Conservation (phyloP, 2,329 filamentous ascomycete species). For the Coleophoma crateriformis region DNA sequence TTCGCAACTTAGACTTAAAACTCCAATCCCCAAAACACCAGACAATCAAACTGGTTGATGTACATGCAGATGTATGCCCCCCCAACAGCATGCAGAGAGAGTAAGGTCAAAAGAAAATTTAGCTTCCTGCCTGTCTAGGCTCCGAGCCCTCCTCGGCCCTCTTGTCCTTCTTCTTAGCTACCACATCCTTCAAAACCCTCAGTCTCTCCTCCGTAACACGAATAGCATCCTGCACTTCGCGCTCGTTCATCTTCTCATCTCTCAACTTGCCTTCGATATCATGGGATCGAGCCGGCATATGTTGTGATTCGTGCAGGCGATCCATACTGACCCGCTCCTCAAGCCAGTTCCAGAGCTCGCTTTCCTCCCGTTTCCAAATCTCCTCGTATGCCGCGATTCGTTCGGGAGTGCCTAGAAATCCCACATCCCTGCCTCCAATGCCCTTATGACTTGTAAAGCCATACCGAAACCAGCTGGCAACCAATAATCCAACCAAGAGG, state of each 20-base stretch:
- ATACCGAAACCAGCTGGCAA: constrained; percentile 69
- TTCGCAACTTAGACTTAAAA: no score
- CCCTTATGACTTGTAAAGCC: constrained; percentile 33
- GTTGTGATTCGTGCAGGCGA: constrained; percentile 57
- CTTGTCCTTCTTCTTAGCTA: constrained; percentile 39
- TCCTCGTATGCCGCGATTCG: constrained; percentile 83
- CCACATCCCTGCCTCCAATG: constrained; percentile 27
- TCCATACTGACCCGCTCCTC: constrained; percentile 48
- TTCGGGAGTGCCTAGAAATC: constrained; percentile 45
- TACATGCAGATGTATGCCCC: not conserved
- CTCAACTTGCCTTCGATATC: constrained; percentile 16
- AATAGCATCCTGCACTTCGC: constrained; percentile 26
- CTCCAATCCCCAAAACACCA: no score
- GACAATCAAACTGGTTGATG: not conserved
- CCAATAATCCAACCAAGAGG: constrained; percentile 65
- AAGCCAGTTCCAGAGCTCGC: constrained; percentile 28
- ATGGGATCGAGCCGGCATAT: constrained; percentile 20
- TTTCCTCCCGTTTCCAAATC: constrained; percentile 50
- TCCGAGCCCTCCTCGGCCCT: not conserved
- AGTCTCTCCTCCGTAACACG: constrained; percentile 80
- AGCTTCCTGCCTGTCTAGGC: no score
- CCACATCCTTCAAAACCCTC: constrained; percentile 66
- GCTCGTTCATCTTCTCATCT: constrained; percentile 21
- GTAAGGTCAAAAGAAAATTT: no score
- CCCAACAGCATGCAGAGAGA: not conserved